Base-by-base conservation (phyloP, 2,329 filamentous ascomycete species). In the Dendryphion nanum region DNA sequence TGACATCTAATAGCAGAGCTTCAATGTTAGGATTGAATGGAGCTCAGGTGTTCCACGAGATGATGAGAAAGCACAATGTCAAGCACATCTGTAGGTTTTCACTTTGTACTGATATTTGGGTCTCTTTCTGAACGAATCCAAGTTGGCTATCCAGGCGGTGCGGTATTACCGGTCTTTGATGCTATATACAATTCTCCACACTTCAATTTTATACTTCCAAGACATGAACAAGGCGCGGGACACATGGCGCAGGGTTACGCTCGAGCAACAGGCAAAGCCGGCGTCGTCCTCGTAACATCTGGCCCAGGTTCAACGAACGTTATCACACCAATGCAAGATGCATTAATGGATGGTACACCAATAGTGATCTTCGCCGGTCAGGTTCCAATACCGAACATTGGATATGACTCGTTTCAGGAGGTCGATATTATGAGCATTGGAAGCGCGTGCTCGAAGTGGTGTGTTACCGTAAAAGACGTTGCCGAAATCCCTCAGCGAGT, bases 171-270 rank as follows among this genome's bases (percentile, higher is more conserved):
- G 57, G 91, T 97, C 30, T 97, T 96, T 74, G 93, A 98, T 68
- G 93, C 93, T 60, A 97, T 98, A 64, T 95, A 95, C 79, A 95
- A 96, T 75, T 97, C 91, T 41, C 83, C 86, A 74, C 86, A 96
- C 70, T 95, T 97, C 73, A 83, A 96, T 47, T 97, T 98, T 63
- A 82, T 97, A 66, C 82, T 97, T 6, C 93, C 93, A 19, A 83
- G 87, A 69, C 93, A 98, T 71, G 93, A 97, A 73, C 93, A 98
- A 72, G 93, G 93, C 51, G 93, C 93, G 41, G 93, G 93, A 48
- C 93, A 98, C 72, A 98, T 97, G 93, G 93, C 93, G 13, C 85
- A 97, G 71, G 93, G 93, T 37, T 97, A 97, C 66, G 93, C 93
- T 39, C 84, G 93, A 57, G 91, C 89, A 41, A 90, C 86, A 37